Evolutionary conservation across 2,329 filamentous ascomycete genomes (phyloP).

Genomic region (Paecilomyces variotii): DNA sequence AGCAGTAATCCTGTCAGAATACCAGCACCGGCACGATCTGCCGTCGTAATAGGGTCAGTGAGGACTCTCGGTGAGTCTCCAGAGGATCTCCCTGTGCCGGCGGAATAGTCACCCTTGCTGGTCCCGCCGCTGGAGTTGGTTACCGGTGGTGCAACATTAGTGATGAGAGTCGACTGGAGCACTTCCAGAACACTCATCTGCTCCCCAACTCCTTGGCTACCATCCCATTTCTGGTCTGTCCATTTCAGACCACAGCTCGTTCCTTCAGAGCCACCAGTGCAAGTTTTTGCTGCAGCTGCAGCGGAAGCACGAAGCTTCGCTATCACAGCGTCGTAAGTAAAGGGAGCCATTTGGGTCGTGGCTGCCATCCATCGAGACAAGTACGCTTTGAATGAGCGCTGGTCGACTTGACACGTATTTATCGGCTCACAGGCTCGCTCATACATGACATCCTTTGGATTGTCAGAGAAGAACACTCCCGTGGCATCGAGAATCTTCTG

Average conservation of each 20-base stretch:
- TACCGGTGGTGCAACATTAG: slow-evolving; percentile 20
- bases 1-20: slow-evolving; percentile 34
- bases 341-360: slow-evolving; percentile 52
- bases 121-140: slow-evolving; percentile 23
- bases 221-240: slow-evolving; percentile 29
- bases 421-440: slow-evolving; percentile 53
- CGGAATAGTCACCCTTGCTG: slow-evolving; percentile 20
- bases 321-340: slow-evolving; percentile 44
- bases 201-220: slow-evolving; percentile 29
- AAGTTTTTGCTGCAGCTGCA: slow-evolving; percentile 46
- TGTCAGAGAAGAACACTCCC: slow-evolving; percentile 6
- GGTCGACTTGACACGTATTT: slow-evolving; percentile 53
- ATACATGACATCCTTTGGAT: slow-evolving; percentile 39
- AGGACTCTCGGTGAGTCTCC: slow-evolving; percentile 4
- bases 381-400: slow-evolving; percentile 59
- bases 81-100: slow-evolving; percentile 13
- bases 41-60: slow-evolving; percentile 18
- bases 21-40: slow-evolving; percentile 35
- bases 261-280: slow-evolving; percentile 39
- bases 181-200: slow-evolving; percentile 33
- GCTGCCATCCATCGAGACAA: slow-evolving; percentile 54
- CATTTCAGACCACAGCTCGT: slow-evolving; percentile 34
- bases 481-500: slow-evolving; percentile 6
- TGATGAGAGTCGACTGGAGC: slow-evolving; percentile 26
- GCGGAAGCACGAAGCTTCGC: slow-evolving; percentile 47